Evolutionary conservation across 768 basidiomycete genomes (phyloP), one percentile per base, ranked within the genome.

Genomic region (Psilocybe azurescens): DNA sequence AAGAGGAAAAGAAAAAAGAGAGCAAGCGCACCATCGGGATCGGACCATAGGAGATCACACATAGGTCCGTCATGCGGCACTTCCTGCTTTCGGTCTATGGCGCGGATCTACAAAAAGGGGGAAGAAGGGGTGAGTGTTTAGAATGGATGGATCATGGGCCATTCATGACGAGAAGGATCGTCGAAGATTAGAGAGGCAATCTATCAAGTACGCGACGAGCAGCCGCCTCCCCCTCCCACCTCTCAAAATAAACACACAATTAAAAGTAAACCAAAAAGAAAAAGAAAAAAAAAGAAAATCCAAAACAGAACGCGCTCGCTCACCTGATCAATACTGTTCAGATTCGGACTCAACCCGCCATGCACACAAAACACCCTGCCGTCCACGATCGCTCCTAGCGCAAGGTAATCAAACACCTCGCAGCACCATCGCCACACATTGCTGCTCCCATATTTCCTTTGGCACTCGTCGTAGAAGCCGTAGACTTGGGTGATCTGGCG

Each of bases 31-130:
- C 95, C 96, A 74, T 99, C 97, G 49, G 97, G 97, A 80, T 99
- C 97, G 61, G 96, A 97, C 97, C 97, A 99, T n/a, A 99, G 81
- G 2, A 99, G 81, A 77, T 99, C 97, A 71, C 97, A 99, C 97
- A 99, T 98, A 7, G 95, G 89, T 11, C 97, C 97, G 72, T 99
- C 97, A 74, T 99, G 97, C 29, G 97, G 97, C 24, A 99, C 97
- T 73, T 99, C 97, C 75, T 97, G 95, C 74, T 96, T 95, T 36
- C 97, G 79, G 79, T 98, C 96, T 69, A 99, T 97, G 39, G 89
- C 84, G 54, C 97, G 91, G 68, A 99, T 98, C 95, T 93, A 73
- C 56, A 30, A 5, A 56, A 16, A 48, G 48, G 36, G 29, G 50
- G 48, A 36, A 16, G 41, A 53, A 29, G n/a, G 20, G n/a, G 29